Evolutionary conservation across 352 stramenopile species (phyloP).

Genomic region (Albugo laibachii): DNA sequence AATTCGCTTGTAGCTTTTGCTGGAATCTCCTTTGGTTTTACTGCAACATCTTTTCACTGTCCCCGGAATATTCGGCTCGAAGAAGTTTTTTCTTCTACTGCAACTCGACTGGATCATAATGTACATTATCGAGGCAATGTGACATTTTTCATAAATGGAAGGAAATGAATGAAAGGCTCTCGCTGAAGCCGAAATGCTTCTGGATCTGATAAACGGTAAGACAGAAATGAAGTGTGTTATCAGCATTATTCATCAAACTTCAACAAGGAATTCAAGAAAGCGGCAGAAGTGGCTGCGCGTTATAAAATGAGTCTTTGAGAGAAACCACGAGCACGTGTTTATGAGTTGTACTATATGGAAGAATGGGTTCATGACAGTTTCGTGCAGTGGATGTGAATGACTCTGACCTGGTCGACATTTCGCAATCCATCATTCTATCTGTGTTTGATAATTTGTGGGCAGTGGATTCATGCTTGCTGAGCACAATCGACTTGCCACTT

Average conservation of each 20-base stretch:
- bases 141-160: conserved; percentile 97
- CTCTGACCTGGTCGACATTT: conserved; percentile 98
- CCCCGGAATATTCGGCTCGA: too few species aligned
- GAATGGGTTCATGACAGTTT: conserved; percentile 92
- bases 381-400: conserved; percentile 99
- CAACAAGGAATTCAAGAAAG: conserved; percentile 89
- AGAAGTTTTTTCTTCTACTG: too few species aligned
- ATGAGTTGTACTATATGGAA: conserved; percentile 97
- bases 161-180: conserved; percentile 93
- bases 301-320: conserved; percentile 95
- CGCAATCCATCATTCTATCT: conserved; percentile 99
- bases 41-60: too few species aligned
- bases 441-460: conserved; percentile 98
- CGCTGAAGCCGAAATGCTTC: conserved; percentile 84
- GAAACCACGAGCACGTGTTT: conserved; percentile 98
- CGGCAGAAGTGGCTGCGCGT: conserved; percentile 91
- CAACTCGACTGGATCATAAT: conserved; percentile 94
- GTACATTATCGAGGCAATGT: conserved; percentile 98
- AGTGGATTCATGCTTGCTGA: conserved; percentile 97
- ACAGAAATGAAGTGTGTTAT: conserved; percentile 98
- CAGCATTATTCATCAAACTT: conserved; percentile 88
- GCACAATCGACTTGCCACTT: conserved; percentile 96
- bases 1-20: too few species aligned
- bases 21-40: too few species aligned
- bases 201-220: conserved; percentile 90